Percentiles rank a stretch among this genome's conserved stretches.
Evolutionary conservation across 2,329 filamentous ascomycete species (phyloP).

Genomic region (Beauveria bassiana): DNA sequence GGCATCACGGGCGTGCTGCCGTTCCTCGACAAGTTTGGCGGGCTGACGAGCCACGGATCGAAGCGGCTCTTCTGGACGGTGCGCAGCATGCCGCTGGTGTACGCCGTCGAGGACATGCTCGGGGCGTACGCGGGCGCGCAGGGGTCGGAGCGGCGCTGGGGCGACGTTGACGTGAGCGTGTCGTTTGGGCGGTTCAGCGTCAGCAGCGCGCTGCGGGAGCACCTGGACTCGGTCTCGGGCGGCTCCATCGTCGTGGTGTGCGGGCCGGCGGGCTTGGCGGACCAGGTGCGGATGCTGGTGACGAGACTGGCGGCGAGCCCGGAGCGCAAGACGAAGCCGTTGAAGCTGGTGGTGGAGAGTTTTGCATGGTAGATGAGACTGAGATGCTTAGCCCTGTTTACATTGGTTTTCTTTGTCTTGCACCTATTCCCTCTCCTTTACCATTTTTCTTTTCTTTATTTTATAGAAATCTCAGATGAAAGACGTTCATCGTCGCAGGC

Average conservation of each 20-base stretch:
- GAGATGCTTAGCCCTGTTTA: background rate
- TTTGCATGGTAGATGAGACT: slow-evolving; percentile 11
- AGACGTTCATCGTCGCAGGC: background rate
- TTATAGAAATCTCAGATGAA: background rate
- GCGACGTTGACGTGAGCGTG: slow-evolving; percentile 15
- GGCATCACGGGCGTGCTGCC: slow-evolving; percentile 24
- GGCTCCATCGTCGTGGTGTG: slow-evolving; percentile 19
- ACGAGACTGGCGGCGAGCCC: slow-evolving; percentile 10
- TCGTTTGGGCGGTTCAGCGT: slow-evolving; percentile 17
- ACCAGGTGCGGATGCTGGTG: slow-evolving; percentile 16
- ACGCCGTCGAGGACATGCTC: slow-evolving; percentile 16
- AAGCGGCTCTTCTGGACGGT: slow-evolving; percentile 19
- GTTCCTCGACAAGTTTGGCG: slow-evolving; percentile 13
- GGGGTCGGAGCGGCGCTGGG: slow-evolving; percentile 13
- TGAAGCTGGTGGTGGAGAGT: slow-evolving; percentile 14
- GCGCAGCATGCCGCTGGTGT: slow-evolving; percentile 16
- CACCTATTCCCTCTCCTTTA: background rate
- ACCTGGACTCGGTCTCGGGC: slow-evolving; percentile 11
- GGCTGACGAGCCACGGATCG: slow-evolving; percentile 10
- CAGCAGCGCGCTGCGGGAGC: slow-evolving; percentile 13
- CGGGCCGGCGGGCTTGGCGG: slow-evolving; percentile 17
- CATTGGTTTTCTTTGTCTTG: background rate
- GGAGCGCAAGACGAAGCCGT: slow-evolving; percentile 9
- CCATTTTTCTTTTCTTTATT: background rate
- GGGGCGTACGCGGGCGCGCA: slow-evolving; percentile 8